Evolutionary conservation across 2,329 filamentous ascomycete genomes (phyloP).

Genomic region (Fusarium neocosmosporiellum): DNA sequence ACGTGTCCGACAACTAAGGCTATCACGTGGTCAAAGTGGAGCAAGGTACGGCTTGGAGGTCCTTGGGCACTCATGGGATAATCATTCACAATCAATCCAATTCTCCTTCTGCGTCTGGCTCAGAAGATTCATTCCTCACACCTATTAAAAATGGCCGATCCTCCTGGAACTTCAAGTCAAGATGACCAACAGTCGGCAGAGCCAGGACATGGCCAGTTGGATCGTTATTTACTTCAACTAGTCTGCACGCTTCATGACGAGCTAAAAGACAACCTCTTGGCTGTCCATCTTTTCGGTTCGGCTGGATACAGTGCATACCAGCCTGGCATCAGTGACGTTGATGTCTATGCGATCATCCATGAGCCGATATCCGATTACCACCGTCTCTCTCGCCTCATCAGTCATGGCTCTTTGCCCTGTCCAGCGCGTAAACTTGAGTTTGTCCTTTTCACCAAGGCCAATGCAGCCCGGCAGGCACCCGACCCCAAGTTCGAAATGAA

Average conservation of each 20-base stretch:
- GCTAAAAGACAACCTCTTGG: constrained; percentile 3
- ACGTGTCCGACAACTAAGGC: too few species aligned
- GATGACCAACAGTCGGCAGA: neutral
- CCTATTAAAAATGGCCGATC: neutral
- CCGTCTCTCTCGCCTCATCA: neutral
- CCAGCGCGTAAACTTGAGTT: constrained; percentile 21
- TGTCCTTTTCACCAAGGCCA: constrained; percentile 5
- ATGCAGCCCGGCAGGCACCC: neutral
- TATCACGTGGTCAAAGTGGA: too few species aligned
- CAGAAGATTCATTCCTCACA: neutral
- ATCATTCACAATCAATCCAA: neutral
- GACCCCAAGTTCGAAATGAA: constrained; percentile 20
- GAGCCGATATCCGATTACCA: neutral
- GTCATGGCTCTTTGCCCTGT: neutral
- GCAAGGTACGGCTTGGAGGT: too few species aligned
- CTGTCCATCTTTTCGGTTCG: constrained; percentile 23
- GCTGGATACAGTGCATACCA: constrained; percentile 18
- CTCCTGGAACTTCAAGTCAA: neutral
- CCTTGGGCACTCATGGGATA: too few species aligned
- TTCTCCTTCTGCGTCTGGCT: neutral
- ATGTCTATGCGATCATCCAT: constrained; percentile 9
- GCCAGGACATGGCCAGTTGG: neutral
- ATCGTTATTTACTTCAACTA: neutral
- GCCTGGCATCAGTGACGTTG: constrained; percentile 12
- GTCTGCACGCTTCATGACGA: neutral